Evolutionary conservation across 2,329 filamentous ascomycete species (phyloP), one percentile per base, ranked within the genome.

Genomic region (Aspergillus clavatus): DNA sequence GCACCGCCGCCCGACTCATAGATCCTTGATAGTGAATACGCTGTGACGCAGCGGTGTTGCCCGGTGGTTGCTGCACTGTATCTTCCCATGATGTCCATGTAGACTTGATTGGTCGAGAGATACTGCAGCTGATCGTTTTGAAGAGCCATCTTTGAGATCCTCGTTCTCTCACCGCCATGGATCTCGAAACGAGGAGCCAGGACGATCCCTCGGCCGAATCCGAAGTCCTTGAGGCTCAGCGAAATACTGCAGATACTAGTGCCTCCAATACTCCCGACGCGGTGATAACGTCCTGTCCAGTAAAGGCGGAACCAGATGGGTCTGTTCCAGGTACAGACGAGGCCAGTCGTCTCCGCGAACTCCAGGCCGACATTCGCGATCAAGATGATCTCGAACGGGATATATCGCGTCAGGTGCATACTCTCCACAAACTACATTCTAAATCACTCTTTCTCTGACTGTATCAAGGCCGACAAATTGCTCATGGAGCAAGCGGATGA

Each of bases 331-430:
- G 29, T 14, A 43, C 46, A 46, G 79, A 81, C 50, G 83, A 87
- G 58, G 77, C 78, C 33, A 74, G 75, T 41, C 77, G 79, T 16
- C 70, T 89, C 22, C 73, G 76, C 46, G 78, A 78, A 35, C 70
- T 89, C 31, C 82, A 84, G 4, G 79, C 82, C 41, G 77, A 83
- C 46, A 81, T 93, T 18, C 82, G 88, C 46, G 83, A 95, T 58
- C 91, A 97, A 65, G 84, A 90, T 70, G 90, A 96, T 47, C 72
- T 97, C 16, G 91, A 96, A 67, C 80, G 89, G 50, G 89, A 95
- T 60, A 94, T 97, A 52, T 78, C 80, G 22, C 74, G 76, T 36
- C 78, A 84, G 65, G 68, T 71, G 58, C 39, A 41, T 8, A 42
- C n/a, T n/a, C n/a, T 4, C 16, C 11, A 19, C 14, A 10, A 7